Conservation (phyloP, 2,329 filamentous ascomycete species). For the Xylaria sp. region DNA sequence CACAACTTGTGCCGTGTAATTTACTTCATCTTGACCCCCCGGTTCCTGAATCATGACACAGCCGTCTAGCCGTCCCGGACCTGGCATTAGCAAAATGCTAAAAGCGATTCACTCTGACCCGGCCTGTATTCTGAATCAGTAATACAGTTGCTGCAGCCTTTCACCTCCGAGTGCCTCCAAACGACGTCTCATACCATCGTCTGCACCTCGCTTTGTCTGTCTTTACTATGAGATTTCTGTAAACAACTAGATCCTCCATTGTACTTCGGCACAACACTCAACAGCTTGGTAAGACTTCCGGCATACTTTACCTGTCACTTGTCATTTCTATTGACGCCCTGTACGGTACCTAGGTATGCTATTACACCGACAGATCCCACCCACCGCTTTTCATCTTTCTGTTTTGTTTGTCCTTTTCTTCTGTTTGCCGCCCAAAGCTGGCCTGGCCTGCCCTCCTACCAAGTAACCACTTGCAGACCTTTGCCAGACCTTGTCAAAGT, state of each 20-base stretch:
- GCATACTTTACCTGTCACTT: slow-evolving; percentile 3
- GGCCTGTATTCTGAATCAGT: slow-evolving; percentile 27
- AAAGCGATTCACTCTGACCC: slow-evolving; percentile 22
- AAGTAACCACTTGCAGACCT: not conserved
- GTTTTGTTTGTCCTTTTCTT: not conserved
- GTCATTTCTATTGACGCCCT: slow-evolving; percentile 13
- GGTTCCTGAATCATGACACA: slow-evolving; percentile 33
- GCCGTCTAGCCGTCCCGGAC: slow-evolving; percentile 18
- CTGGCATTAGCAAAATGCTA: slow-evolving; percentile 30
- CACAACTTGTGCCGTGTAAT: not conserved
- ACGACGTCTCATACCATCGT: slow-evolving; percentile 3
- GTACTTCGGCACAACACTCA: slow-evolving; percentile 3
- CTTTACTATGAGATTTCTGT: slow-evolving; percentile 5
- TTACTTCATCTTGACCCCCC: not conserved
- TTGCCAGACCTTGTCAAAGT: slow-evolving; percentile 5
- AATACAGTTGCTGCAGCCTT: slow-evolving; percentile 10
- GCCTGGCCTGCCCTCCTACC: not conserved
- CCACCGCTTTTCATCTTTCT: slow-evolving; percentile 18
- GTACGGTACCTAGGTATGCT: slow-evolving; percentile 10
- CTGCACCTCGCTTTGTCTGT: slow-evolving; percentile 12
- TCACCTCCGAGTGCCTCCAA: slow-evolving; percentile 9
- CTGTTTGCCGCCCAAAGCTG: slow-evolving; percentile 3
- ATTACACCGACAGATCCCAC: slow-evolving; percentile 28
- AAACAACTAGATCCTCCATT: slow-evolving; percentile 7
- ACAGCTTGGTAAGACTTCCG: slow-evolving; percentile 14